A percentile compares a stretch with the other conserved stretches of the same genome.
phyloP scores from a whole-genome alignment of 2,329 filamentous ascomycete genomes.

The Pseudogymnoascus sp. region DNA sequence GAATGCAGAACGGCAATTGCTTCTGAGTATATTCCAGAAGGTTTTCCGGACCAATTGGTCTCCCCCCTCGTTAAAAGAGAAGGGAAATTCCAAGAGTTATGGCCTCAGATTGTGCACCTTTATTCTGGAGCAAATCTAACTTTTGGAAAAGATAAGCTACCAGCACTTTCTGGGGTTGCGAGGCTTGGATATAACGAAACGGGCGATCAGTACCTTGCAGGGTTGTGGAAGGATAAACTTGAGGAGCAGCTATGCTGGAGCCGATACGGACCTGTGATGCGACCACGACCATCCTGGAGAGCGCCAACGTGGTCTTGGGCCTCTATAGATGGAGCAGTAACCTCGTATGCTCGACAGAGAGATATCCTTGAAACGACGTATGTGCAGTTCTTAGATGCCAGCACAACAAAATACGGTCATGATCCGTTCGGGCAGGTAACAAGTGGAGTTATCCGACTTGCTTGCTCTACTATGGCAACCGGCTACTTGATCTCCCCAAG shows the following conservation, averaged over 20 bases:
- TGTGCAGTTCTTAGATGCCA: constrained; percentile 14
- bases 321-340: constrained; percentile 10
- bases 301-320: constrained; percentile 18
- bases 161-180: constrained; percentile 17
- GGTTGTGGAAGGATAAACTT: constrained; percentile 15
- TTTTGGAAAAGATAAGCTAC: constrained; percentile 14
- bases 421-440: constrained; percentile 17
- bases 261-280: neutral
- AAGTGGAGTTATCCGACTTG: constrained; percentile 16
- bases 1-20: constrained; percentile 14
- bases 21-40: constrained; percentile 13
- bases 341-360: constrained; percentile 10
- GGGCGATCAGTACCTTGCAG: neutral
- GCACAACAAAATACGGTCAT: constrained; percentile 5
- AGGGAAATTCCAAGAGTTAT: neutral
- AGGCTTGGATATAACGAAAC: neutral
- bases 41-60: neutral
- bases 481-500: constrained; percentile 12
- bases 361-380: constrained; percentile 9
- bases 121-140: constrained; percentile 14
- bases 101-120: constrained; percentile 4
- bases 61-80: neutral
- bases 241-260: constrained; percentile 16
- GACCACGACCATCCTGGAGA: constrained; percentile 12
- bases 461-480: constrained; percentile 14